Percentiles rank a stretch among this genome's conserved stretches.
Conservation (phyloP, 768 basidiomycete genomes). For the Lentinula boryana region DNA sequence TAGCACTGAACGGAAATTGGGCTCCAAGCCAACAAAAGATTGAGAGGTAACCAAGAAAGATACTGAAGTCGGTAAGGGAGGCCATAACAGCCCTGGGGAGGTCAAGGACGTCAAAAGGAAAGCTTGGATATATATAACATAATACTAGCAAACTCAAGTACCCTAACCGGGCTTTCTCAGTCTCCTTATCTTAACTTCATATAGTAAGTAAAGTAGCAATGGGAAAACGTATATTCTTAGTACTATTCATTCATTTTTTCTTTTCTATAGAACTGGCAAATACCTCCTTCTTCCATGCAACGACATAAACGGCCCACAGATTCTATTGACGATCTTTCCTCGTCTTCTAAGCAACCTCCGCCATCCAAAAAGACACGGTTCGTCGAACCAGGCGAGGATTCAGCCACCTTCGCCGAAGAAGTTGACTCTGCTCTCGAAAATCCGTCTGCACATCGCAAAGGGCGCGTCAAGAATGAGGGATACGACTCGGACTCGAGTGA, state of each 20-base stretch:
- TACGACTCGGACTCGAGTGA: slow-evolving; percentile 95
- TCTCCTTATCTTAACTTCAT: background rate
- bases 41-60: slow-evolving; percentile 63
- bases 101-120: background rate
- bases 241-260: background rate
- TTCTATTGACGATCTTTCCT: slow-evolving; percentile 24
- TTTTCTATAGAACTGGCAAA: background rate
- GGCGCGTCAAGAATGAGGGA: slow-evolving; percentile 75
- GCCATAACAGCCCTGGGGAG: background rate
- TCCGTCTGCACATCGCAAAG: slow-evolving; percentile 55
- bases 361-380: slow-evolving; percentile 72
- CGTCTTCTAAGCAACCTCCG: slow-evolving; percentile 22
- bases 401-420: slow-evolving; percentile 69
- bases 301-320: slow-evolving; percentile 37
- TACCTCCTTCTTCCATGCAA: slow-evolving; percentile 18
- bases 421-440: slow-evolving; percentile 71
- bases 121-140: background rate
- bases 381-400: slow-evolving; percentile 70
- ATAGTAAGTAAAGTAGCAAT: background rate
- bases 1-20: slow-evolving; percentile 72
- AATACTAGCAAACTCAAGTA: background rate
- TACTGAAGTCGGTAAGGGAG: slow-evolving; percentile 38
- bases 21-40: slow-evolving; percentile 82
- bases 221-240: background rate
- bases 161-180: background rate